Evolutionary conservation across 2,329 filamentous ascomycete genomes (phyloP), one percentile per base, ranked within the genome.

Genomic region (Fusarium sp.): DNA sequence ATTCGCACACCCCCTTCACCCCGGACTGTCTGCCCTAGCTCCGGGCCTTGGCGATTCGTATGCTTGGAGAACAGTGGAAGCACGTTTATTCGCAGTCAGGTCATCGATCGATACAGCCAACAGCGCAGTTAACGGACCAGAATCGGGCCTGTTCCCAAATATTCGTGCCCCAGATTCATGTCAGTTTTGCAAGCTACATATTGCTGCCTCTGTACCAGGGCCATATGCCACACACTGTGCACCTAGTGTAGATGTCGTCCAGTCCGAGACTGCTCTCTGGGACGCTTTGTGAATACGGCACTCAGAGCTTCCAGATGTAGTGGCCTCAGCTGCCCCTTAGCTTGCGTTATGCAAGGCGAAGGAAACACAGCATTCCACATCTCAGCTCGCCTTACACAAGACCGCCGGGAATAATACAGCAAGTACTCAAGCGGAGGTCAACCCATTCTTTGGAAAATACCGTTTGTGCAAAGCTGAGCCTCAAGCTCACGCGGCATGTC

Each of bases 61-160:
- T 68, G 24, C 48, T 62, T 61, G 61, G 59, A 71, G 59, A 65
- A 63, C 42, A 42, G 56, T 58, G 45, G 51, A 70, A 63, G 65
- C 47, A 53, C 20, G 36, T 47, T 44, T 47, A 28, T 53, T 31
- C 38, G 48, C 36, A 65, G 42, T 61, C 62, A 61, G 63, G 71
- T 56, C 72, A 75, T 75, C 50, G 71, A 72, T 75, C 63, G 60
- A 51, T 65, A 48, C 38, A 50, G 57, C 36, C 42, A 50, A 39
- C 31, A 36, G 48, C n/a, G 18, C 18, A 45, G 54, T 31, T 35
- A 36, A 41, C 28, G 44, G 39, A 56, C 48, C 28, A 42, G 50
- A 31, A 45, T 35, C 65, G 42, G 59, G 51, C 57, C 56, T 41
- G 41, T 39, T 36, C 33, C 24, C 18, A 63, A 55, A 41, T 64